Percentiles rank a stretch among this genome's conserved stretches.
Conservation (phyloP, 371 early-diverging fungal genomes). For the Actinomortierella wolfii region DNA sequence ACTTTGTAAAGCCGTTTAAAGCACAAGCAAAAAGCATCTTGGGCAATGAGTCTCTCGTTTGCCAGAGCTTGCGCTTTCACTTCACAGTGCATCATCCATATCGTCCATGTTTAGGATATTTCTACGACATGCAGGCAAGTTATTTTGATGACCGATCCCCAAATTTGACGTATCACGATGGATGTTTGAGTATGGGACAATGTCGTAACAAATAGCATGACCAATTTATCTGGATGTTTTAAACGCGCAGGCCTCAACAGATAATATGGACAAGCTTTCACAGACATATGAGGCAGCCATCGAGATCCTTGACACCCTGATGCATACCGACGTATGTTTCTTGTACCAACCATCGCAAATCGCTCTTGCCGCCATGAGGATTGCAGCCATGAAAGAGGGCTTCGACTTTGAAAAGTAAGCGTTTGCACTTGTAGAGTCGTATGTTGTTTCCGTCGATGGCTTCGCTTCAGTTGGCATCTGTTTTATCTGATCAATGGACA, state of each 20-base stretch:
- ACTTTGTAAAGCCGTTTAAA: slow-evolving; percentile 58
- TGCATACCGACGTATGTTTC: slow-evolving; percentile 79
- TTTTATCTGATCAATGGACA: slow-evolving; percentile 11
- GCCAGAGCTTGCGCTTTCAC: slow-evolving; percentile 83
- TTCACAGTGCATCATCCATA: slow-evolving; percentile 85
- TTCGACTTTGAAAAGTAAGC: slow-evolving; percentile 50
- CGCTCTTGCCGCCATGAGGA: slow-evolving; percentile 75
- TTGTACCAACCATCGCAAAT: slow-evolving; percentile 87
- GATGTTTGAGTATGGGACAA: too few relatives aligned
- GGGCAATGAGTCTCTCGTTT: slow-evolving; percentile 79
- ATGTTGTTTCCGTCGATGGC: not conserved
- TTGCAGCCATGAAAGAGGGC: slow-evolving; percentile 67
- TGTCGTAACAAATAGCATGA: slow-evolving; percentile 7
- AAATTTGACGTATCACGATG: too few relatives aligned
- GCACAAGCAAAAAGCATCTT: slow-evolving; percentile 41
- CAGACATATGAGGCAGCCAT: slow-evolving; percentile 63
- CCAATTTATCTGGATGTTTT: slow-evolving; percentile 19
- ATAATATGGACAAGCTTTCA: slow-evolving; percentile 56
- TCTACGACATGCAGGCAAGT: slow-evolving; percentile 80
- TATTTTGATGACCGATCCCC: too few relatives aligned
- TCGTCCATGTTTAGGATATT: slow-evolving; percentile 83
- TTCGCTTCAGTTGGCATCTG: not conserved
- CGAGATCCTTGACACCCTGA: slow-evolving; percentile 58
- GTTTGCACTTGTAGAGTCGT: not conserved
- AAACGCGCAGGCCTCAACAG: slow-evolving; percentile 47